Evolutionary conservation across 2,329 filamentous ascomycete species (phyloP), one percentile per base, ranked within the genome.

Genomic region (Orbilia oligospora): DNA sequence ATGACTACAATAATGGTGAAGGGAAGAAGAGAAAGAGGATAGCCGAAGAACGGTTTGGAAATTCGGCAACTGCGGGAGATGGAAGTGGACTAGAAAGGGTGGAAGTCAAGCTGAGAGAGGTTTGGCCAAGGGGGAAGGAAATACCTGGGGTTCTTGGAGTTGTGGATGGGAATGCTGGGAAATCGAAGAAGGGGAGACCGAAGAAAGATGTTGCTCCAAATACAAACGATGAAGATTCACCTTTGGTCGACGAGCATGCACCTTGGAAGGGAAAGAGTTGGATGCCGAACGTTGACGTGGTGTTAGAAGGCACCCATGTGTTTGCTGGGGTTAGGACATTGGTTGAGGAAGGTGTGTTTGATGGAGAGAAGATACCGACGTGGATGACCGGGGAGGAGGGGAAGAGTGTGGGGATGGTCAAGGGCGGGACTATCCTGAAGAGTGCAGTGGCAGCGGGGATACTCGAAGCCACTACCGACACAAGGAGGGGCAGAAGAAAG

Each of bases 371-470:
- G 69, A 94, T 97, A 91, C 93, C 94, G 0, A 92, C 92, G 0
- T 97, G 93, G 93, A 91, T 97, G 91, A 96, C 93, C 0, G 94
- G 93, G 1, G 93, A 97, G 82, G 92, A 93, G 53, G 92, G 91
- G 0, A 90, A 96, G 4, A 96, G 92, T 67, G 87, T 90, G 44
- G 92, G 92, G 0, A 88, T 89, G 30, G 89, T 97, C 3, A 88
- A 87, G 80, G 84, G 89, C 75, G 93, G 93, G 1, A 87, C 90
- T 79, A 90, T 94, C n/a, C 16, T 81, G 44, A 80, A 79, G 27
- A 80, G 63, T 65, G 61, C 53, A 16, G 46, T 58, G 16, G 36
- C 36, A n/a, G 63, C 30, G 14, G 58, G 58, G 16, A 72, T 80
- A 71, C 48, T 71, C 12, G 73, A 68, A 4, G n/a, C 71, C 33